Conservation (phyloP, 2,329 filamentous ascomycete genomes). For the Periconia digitata region DNA sequence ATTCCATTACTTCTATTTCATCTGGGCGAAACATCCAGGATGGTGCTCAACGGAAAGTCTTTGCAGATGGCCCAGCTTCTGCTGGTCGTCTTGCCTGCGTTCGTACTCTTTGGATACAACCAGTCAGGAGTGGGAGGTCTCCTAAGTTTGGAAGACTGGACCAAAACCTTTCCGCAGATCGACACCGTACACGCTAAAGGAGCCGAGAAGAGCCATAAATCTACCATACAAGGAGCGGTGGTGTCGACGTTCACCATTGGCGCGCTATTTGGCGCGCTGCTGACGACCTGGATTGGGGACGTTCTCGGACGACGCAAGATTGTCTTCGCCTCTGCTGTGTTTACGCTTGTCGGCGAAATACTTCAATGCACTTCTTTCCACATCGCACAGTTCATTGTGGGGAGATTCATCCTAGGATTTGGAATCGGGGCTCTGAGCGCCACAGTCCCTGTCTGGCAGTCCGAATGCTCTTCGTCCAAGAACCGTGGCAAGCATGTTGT, state of each 20-base stretch:
- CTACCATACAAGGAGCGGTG: constrained; percentile 49
- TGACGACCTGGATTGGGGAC: constrained; percentile 50
- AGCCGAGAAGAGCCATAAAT: constrained; percentile 46
- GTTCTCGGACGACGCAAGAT: constrained; percentile 49
- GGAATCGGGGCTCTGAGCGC: constrained; percentile 49
- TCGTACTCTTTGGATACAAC: constrained; percentile 57
- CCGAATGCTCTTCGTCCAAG: constrained; percentile 42
- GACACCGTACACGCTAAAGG: constrained; percentile 51
- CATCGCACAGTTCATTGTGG: constrained; percentile 51
- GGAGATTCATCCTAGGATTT: constrained; percentile 48
- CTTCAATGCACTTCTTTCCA: constrained; percentile 49
- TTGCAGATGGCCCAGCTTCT: constrained; percentile 37
- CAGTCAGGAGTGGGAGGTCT: constrained; percentile 54
- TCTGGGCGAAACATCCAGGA: background rate
- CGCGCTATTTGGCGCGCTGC: constrained; percentile 50
- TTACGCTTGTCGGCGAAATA: constrained; percentile 48
- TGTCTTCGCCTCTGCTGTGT: constrained; percentile 45
- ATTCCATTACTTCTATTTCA: no score
- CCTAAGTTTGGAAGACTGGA: constrained; percentile 44
- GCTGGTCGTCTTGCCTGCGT: constrained; percentile 45
- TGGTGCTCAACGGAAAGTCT: constrained; percentile 24
- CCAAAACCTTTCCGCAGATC: constrained; percentile 52
- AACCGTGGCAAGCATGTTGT: constrained; percentile 47
- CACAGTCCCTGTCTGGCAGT: constrained; percentile 53
- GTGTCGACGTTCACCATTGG: constrained; percentile 51